Conservation (phyloP, 495 filamentous ascomycete genomes). For the Talaromyces trachyspermus region DNA sequence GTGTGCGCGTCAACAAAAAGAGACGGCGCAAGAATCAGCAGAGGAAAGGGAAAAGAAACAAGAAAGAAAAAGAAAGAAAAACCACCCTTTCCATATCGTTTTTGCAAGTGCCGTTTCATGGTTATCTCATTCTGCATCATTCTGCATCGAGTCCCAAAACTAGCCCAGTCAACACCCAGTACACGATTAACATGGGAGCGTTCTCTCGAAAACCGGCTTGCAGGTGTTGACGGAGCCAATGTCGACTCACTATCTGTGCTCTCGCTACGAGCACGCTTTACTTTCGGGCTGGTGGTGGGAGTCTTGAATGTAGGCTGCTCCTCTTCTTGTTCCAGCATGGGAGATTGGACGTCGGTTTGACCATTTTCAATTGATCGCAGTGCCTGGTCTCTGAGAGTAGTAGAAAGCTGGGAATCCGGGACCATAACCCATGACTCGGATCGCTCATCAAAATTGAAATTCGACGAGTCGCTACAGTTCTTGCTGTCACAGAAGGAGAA, state of each 20-base stretch:
- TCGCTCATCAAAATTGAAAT: neutral
- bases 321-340: neutral
- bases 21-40: too few species aligned
- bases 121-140: neutral
- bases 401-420: neutral
- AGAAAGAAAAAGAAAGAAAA: neutral
- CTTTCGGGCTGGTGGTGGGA: neutral
- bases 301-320: neutral
- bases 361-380: neutral
- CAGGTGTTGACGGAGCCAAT: neutral
- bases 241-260: neutral
- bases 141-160: neutral
- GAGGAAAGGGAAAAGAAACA: too few species aligned
- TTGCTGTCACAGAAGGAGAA: neutral
- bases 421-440: constrained; percentile 1
- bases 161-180: neutral
- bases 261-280: neutral
- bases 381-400: neutral
- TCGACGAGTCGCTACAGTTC: neutral
- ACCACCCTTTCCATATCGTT: neutral
- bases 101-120: too few species aligned
- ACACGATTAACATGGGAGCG: neutral
- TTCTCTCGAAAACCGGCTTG: neutral
- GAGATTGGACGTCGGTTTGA: neutral
- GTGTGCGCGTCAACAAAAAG: too few species aligned